Evolutionary conservation across 108 stramenopile genomes (phyloP).

Genomic region (Phaeodactylum tricornutum): DNA sequence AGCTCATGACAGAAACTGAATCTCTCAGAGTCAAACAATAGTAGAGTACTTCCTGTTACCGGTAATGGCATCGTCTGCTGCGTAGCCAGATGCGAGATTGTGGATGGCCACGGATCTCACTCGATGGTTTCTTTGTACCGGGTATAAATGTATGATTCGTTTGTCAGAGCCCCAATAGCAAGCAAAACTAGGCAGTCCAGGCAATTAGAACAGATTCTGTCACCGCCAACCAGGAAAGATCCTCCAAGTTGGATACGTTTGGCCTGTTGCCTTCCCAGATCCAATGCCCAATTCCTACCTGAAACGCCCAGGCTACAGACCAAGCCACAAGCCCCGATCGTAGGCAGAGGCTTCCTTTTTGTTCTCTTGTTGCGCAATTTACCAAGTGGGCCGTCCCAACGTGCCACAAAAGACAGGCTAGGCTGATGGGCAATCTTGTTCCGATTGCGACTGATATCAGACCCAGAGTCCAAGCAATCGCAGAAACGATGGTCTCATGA

Average conservation of each 20-base stretch:
- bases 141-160: too few species aligned
- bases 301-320: constrained; percentile 11
- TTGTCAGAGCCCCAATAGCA: too few species aligned
- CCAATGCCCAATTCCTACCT: constrained; percentile 16
- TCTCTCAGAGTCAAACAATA: too few species aligned
- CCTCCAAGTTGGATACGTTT: constrained; percentile 9
- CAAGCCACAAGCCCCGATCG: not conserved
- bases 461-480: not conserved
- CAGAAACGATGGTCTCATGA: too few species aligned
- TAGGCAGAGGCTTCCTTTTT: not conserved
- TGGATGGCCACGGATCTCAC: too few species aligned
- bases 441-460: constrained; percentile 1
- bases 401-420: constrained; percentile 7
- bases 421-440: not conserved
- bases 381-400: not conserved
- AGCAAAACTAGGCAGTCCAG: constrained; percentile 7
- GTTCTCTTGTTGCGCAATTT: not conserved
- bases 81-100: too few species aligned
- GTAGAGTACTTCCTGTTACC: too few species aligned
- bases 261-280: constrained; percentile 13
- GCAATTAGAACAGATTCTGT: constrained; percentile 15
- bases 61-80: too few species aligned
- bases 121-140: too few species aligned
- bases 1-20: too few species aligned
- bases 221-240: constrained; percentile 10